phyloP scores from a whole-genome alignment of 202 grass and related monocot genomes.

The Saccharum hybrid region DNA sequence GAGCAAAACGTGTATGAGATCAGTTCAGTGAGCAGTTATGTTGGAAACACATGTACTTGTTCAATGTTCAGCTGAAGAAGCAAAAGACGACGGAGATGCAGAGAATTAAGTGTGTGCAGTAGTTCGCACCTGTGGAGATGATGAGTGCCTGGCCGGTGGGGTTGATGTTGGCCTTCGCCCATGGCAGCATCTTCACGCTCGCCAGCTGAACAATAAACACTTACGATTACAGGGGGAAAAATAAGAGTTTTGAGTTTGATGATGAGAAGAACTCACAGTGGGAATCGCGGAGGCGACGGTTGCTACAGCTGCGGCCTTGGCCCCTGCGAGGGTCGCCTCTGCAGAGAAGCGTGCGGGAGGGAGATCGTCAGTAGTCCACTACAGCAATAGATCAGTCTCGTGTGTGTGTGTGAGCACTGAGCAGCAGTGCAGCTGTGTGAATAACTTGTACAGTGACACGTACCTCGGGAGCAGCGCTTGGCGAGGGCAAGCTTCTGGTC shows the following conservation, averaged over 20 bases:
- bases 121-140: constrained; percentile 41
- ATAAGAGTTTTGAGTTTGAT: background rate
- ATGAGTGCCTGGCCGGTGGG: constrained; percentile 64
- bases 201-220: constrained; percentile 35
- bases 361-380: background rate
- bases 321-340: constrained; percentile 62
- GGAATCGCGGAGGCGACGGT: constrained; percentile 59
- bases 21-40: no score
- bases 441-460: no score
- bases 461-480: constrained; percentile 27
- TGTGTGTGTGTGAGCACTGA: no score
- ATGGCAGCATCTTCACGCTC: constrained; percentile 65
- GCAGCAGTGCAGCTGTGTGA: no score
- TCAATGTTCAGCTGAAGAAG: no score
- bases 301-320: constrained; percentile 60
- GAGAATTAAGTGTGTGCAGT: no score
- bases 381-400: no score
- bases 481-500: no score
- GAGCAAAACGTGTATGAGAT: no score
- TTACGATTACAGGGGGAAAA: no score
- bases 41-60: no score
- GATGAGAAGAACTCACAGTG: constrained; percentile 43
- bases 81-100: no score
- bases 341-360: background rate
- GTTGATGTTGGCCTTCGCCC: constrained; percentile 66